phyloP scores from a whole-genome alignment of 2,329 filamentous ascomycete genomes.

The Pleoardoris graminearum region DNA sequence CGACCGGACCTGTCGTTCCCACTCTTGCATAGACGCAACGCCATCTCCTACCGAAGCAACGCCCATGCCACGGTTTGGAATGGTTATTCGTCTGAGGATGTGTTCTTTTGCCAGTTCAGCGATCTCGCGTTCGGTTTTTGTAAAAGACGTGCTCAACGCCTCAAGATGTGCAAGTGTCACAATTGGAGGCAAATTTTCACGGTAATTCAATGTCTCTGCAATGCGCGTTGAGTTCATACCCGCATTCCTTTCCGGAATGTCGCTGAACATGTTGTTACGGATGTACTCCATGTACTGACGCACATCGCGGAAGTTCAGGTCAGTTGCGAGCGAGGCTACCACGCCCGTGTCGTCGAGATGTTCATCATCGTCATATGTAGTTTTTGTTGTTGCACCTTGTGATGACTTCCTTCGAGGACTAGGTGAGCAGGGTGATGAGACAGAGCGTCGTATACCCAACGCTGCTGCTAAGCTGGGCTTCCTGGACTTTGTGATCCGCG shows the following conservation, averaged over 20 bases:
- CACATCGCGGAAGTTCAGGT: conserved; percentile 63
- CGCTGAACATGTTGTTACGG: conserved; percentile 64
- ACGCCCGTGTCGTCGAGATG: conserved; percentile 64
- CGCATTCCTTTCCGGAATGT: conserved; percentile 59
- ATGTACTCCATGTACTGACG: conserved; percentile 67
- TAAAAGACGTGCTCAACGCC: conserved; percentile 64
- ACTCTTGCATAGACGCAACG: conserved; percentile 57
- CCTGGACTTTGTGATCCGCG: conserved; percentile 33
- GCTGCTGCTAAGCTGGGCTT: conserved; percentile 28
- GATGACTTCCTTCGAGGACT: conserved; percentile 42
- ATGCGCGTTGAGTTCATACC: conserved; percentile 68
- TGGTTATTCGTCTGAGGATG: conserved; percentile 62
- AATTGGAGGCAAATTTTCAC: conserved; percentile 63
- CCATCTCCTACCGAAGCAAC: conserved; percentile 65
- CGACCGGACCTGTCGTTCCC: conserved; percentile 49
- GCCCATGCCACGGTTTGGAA: conserved; percentile 64
- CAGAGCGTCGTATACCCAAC: conserved; percentile 34
- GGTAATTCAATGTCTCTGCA: conserved; percentile 65
- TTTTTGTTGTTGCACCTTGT: conserved; percentile 26
- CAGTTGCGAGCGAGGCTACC: conserved; percentile 57
- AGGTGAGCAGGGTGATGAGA: conserved; percentile 44
- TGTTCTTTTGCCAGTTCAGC: conserved; percentile 63
- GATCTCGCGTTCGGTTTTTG: conserved; percentile 68
- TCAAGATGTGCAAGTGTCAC: conserved; percentile 69
- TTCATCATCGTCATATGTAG: conserved; percentile 43